A percentile compares a stretch with the other conserved stretches of the same genome.
Conservation (phyloP, 305 asterid genomes). For the Fraxinus floribunda region DNA sequence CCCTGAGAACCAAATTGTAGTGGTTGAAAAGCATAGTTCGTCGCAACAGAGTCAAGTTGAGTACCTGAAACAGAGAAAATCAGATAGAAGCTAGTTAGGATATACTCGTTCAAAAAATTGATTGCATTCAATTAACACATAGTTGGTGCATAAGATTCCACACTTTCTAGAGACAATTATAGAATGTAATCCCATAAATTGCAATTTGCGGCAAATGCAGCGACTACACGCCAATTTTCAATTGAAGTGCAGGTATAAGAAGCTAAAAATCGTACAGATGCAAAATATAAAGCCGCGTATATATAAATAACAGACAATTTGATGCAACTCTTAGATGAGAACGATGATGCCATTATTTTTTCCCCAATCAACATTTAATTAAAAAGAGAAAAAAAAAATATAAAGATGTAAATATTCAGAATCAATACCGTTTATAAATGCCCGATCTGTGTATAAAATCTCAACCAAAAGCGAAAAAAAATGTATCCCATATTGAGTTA, state of each 20-base stretch:
- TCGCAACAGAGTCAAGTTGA: background rate
- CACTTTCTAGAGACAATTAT: background rate
- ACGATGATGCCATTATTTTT: background rate
- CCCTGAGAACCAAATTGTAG: constrained; percentile 8
- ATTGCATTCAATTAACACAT: background rate
- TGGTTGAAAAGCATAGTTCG: constrained; percentile 7
- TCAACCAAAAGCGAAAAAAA: background rate
- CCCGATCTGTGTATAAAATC: constrained; percentile 4
- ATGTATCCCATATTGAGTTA: background rate
- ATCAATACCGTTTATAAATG: background rate
- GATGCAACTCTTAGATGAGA: constrained; percentile 16
- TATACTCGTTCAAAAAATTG: background rate
- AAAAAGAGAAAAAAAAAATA: background rate
- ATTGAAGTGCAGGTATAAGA: background rate
- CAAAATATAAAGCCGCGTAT: background rate
- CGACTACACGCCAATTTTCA: background rate
- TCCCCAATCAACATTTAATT: background rate
- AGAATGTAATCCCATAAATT: background rate
- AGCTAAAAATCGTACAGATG: background rate
- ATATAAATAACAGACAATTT: constrained; percentile 5
- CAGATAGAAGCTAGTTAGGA: constrained; percentile 4
- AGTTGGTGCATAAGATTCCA: background rate
- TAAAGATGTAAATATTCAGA: background rate
- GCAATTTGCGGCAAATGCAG: constrained; percentile 6
- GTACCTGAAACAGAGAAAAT: constrained; percentile 19